These are phyloP conservation scores for Gliomastix tumulicola DNA, from an alignment of 2,329 filamentous ascomycete species.

Conservation along the genomic window DNA sequence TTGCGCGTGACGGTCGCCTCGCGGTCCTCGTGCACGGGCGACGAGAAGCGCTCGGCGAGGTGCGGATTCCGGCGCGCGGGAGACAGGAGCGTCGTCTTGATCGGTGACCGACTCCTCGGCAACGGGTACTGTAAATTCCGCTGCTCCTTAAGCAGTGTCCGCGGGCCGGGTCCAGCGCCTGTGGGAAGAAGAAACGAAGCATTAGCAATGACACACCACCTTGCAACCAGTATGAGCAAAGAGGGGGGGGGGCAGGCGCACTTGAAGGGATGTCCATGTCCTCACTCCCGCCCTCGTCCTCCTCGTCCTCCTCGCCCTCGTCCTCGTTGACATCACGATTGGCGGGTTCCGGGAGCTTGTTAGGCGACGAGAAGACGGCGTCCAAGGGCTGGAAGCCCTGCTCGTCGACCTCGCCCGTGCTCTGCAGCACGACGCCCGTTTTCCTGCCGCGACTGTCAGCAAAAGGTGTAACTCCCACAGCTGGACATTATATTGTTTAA, in stretches of 20 bases:
- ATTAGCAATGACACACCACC: too few relatives aligned
- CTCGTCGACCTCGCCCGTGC: conserved; percentile 77
- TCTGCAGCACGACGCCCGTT: conserved; percentile 77
- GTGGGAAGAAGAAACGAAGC: too few relatives aligned
- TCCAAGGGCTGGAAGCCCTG: conserved; percentile 87
- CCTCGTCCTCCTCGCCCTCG: conserved; percentile 1
- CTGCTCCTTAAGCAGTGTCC: conserved; percentile 43
- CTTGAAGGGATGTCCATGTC: conserved; percentile 48
- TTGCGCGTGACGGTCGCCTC: conserved; percentile 40
- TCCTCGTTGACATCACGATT: conserved; percentile 11
- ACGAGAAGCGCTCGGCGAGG: conserved; percentile 46
- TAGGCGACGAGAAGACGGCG: conserved; percentile 83
- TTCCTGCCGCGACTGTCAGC: conserved; percentile 50
- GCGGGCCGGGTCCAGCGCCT: conserved; percentile 48
- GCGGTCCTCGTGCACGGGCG: conserved; percentile 31
- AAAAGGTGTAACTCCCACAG: neutral
- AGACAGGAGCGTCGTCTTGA: conserved; percentile 53
- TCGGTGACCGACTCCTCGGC: conserved; percentile 48
- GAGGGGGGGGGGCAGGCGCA: conserved; percentile 20
- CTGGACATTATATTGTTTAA: too few relatives aligned
- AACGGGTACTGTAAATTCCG: conserved; percentile 40
- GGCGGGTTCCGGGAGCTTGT: conserved; percentile 34
- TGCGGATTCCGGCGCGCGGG: conserved; percentile 57
- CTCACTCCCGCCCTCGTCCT: conserved; percentile 22
- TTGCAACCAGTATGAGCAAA: too few relatives aligned